Base-by-base conservation (phyloP, 441 rosid species). In the Adansonia madagascariensis region DNA sequence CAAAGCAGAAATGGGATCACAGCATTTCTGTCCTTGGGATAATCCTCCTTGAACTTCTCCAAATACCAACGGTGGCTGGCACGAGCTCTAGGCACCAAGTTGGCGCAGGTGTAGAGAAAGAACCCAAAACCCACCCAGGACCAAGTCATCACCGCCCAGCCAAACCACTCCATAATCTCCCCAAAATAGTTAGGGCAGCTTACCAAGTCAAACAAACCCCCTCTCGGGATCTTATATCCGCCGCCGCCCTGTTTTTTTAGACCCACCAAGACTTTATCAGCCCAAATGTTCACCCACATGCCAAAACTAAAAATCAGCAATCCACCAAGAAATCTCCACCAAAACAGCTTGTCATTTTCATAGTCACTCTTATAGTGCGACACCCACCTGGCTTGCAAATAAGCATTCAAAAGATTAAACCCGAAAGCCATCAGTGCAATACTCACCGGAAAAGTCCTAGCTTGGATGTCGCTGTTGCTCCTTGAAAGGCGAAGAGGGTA, bases 181-280 rank as follows among this genome's bases (percentile, higher is more conserved):
- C 99, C 98, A 0, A 90, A 85, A 75, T 95, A 94, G 72, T 92
- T 94, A 1, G 99, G 97, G 65, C 98, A 94, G 78, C 94, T 91
- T 31, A 89, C 91, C 12, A 81, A 1, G 78, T 94, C 93, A 70
- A 94, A 91, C 92, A 82, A 84, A 1, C 95, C 93, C 71, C 90
- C 91, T 65, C 81, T 83, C 9, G 90, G 89, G 27, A 84, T 78
- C 80, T 84, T 88, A 50, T 94, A 94, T 47, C 90, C 97, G 41
- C 91, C 89, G 7, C 85, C 87, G 43, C 86, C 88, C 73, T 83
- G 84, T 62, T 79, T 86, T 81, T 90, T 94, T 61, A 94, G n/a
- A 14, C 89, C 83, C 72, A 94, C 88, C 82, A 95, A 59, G 20
- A 87, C 88, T 75, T 80, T 81, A 77, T 90, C 98, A 9, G 96